Base-by-base conservation (phyloP, 805 yeast genomes). In the Ogataea populi-albae region DNA sequence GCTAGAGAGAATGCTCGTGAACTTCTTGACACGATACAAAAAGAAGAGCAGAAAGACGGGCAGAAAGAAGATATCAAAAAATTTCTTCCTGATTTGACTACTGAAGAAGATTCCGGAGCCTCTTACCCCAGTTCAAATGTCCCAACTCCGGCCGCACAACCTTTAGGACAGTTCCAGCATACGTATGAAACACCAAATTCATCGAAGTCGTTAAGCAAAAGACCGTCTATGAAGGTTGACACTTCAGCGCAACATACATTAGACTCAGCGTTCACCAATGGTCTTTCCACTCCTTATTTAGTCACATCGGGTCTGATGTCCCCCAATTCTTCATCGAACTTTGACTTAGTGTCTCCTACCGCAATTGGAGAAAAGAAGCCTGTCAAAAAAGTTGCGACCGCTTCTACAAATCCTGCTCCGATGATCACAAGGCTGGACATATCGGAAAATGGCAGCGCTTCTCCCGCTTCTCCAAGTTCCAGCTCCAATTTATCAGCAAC, bases 1-100 rank as follows among this genome's bases (percentile, higher is more conserved):
- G 93, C 95, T 0, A 71, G 94, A 52, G 93, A 82, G 51, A 86
- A 77, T 45, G 79, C 84, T 0, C 73, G 70, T 45, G 51, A 68
- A 35, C 77, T 75, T 44, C 68, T 73, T 37, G 74, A 70, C 32
- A 55, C 65, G 24, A 43, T 68, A 62, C 75, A 67, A 57, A 72
- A 22, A 11, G 11, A 9, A 9, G 17, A 52, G 53, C 63, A 49
- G 35, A 41, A 34, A 37, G 49, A 30, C 32, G 35, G 20, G 18
- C 35, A 38, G 24, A 36, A 41, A 7, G 21, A 15, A 9, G 9
- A 7, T 6, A 6, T 7, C 16, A 17, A 11, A 6, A 21, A 15
- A 4, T 34, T 32, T 8, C 18, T 23, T 3, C 43, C 37, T 10
- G 46, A 39, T 14, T 26, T 34, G 6, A 32, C 50, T 12, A 38